Base-by-base conservation (phyloP, 1,139 yeast genomes). In the Sugiyamaella pinicola region DNA sequence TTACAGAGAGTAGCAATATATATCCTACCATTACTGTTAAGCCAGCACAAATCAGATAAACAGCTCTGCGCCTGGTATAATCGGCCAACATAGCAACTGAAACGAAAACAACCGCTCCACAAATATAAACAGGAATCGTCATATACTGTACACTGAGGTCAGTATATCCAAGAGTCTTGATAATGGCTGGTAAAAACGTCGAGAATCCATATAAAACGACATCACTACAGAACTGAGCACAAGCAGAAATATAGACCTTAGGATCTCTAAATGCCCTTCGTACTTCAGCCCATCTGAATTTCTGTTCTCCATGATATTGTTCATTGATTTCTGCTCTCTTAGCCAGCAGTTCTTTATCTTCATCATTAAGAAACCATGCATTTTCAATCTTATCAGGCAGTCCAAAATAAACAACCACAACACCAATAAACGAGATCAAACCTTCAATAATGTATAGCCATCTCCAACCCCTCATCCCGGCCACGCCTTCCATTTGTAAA, bases 381-480 rank as follows among this genome's bases (percentile, higher is more conserved):
- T 47, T 28, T 33, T 53, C 55, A 1, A 49, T 45, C 17, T 55
- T 33, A 47, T 57, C 58, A 26, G 56, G 56, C 34, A 78, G 62
- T 29, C 64, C 62, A 39, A 58, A 61, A 19, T 69, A 49, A 38
- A 70, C 63, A 28, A 67, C 48, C 12, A 63, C 37, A 6, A 72
- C 64, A 56, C 67, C 61, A 1, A 64, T 47, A 18, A 49, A 51
- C 15, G 45, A 55, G 12, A 84, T 74, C 4, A 82, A 73, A 53
- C 93, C 93, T 66, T 85, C 93, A 58, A 85, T 77, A 58, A 85
- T 79, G 68, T 82, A 86, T 55, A 86, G 75, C 86, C 88, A 85
- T 68, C 81, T 76, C 91, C 91, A 85, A 17, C 85, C 74, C 15
- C 80, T 61, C 34, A 61, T 53, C 5, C 64, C 66, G 6, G 58